These are phyloP conservation scores for Comarum palustre DNA, from an alignment of 306 rosid genomes.

Conservation along the genomic window DNA sequence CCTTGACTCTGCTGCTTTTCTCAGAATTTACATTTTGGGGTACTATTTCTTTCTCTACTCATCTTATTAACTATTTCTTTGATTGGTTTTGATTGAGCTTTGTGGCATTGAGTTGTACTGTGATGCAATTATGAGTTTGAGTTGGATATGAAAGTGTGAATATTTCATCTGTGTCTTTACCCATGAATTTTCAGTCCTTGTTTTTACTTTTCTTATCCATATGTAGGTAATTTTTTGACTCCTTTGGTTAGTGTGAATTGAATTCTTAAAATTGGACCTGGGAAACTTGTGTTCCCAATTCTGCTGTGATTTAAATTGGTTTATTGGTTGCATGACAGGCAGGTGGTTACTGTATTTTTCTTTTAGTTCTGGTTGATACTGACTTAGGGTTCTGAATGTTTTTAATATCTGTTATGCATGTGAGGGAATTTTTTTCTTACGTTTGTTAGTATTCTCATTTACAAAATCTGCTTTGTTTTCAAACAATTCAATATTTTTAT, in stretches of 20 bases:
- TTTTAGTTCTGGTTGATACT: neutral
- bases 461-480: no score
- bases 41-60: conserved; percentile 18
- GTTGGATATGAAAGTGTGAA: neutral
- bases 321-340: neutral
- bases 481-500: no score
- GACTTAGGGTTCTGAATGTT: neutral
- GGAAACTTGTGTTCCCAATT: neutral
- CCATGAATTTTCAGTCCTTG: neutral
- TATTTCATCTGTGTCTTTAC: neutral
- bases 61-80: neutral
- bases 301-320: neutral
- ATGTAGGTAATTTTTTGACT: neutral
- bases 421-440: neutral
- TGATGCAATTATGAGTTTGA: conserved; percentile 4
- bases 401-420: neutral
- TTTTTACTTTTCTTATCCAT: neutral
- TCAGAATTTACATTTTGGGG: conserved; percentile 91
- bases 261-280: neutral
- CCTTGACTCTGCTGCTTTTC: conserved; percentile 92
- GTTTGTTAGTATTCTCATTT: neutral
- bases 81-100: neutral
- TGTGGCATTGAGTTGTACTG: neutral
- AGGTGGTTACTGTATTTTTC: neutral
- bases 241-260: neutral